Conservation (phyloP, 176 grass and related monocot species). For the Oryza meridionalis region DNA sequence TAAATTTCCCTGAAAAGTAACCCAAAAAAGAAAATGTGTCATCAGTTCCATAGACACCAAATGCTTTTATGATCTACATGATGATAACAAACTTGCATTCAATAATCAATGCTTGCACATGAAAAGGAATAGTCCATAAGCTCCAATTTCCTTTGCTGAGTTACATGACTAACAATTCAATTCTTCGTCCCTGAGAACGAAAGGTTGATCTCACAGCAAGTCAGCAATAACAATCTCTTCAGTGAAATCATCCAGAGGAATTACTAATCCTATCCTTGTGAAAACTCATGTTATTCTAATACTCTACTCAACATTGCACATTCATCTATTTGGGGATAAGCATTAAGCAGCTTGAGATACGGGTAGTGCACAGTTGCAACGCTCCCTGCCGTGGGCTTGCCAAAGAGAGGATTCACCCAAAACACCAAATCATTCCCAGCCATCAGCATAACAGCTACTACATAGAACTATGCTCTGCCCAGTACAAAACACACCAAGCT, state of each 20-base stretch:
- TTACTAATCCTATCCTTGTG: neutral
- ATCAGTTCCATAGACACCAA: conserved; percentile 27
- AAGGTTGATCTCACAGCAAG: neutral
- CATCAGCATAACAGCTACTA: neutral
- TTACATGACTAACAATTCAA: neutral
- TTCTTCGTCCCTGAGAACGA: conserved; percentile 19
- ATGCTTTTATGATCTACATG: conserved; percentile 7
- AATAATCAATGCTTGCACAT: neutral
- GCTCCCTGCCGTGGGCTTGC: neutral
- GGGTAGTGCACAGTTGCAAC: neutral
- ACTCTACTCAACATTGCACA: neutral
- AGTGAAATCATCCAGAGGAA: neutral
- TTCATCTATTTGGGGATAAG: neutral
- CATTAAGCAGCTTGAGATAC: conserved; percentile 13
- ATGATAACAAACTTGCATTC: neutral
- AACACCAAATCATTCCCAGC: conserved; percentile 20
- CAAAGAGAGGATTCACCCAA: neutral
- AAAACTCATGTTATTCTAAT: neutral
- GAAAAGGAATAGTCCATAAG: conserved; percentile 18
- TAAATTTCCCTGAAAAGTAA: conserved; percentile 66
- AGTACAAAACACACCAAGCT: neutral
- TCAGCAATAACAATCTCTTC: neutral
- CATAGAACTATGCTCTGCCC: conserved; percentile 14
- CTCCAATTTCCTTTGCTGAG: conserved; percentile 22
- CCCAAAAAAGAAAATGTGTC: conserved; percentile 7